These are phyloP conservation scores for Tagetes erecta DNA, from an alignment of 129 eudicot genomes.

Conservation along the genomic window DNA sequence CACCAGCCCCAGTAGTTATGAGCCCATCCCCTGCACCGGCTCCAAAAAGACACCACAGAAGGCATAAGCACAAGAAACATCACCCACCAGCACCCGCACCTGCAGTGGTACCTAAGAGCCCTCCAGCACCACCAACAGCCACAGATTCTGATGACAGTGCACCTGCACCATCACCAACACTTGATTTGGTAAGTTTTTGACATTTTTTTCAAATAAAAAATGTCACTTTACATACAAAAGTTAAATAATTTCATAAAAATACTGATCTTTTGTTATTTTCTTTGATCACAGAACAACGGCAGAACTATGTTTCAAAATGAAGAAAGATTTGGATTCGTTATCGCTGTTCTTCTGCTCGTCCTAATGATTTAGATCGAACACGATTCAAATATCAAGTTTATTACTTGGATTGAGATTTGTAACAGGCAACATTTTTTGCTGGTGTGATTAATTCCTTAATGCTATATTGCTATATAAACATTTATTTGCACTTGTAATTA, in stretches of 20 bases:
- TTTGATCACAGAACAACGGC: slow-evolving; percentile 58
- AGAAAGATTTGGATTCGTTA: slow-evolving; percentile 45
- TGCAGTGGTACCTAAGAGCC: slow-evolving; percentile 67
- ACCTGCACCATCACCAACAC: slow-evolving; percentile 80
- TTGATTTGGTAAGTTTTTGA: slow-evolving; percentile 53
- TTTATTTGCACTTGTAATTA: slow-evolving; percentile 25
- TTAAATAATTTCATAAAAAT: background rate
- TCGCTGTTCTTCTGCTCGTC: slow-evolving; percentile 49
- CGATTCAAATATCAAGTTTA: background rate
- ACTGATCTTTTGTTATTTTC: slow-evolving; percentile 26
- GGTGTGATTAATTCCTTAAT: slow-evolving; percentile 4
- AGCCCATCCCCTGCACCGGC: slow-evolving; percentile 66
- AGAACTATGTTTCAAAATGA: slow-evolving; percentile 44
- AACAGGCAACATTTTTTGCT: slow-evolving; percentile 23
- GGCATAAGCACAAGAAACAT: slow-evolving; percentile 73
- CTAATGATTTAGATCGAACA: slow-evolving; percentile 28
- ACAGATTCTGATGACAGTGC: slow-evolving; percentile 55
- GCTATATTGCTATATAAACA: slow-evolving; percentile 7
- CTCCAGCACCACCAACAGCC: slow-evolving; percentile 81
- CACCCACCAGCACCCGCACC: slow-evolving; percentile 80
- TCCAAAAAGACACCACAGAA: slow-evolving; percentile 48
- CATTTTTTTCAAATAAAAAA: background rate
- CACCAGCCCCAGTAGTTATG: slow-evolving; percentile 48
- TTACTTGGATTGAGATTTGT: slow-evolving; percentile 17
- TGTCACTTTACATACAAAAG: background rate